These are phyloP conservation scores for Acer yangbiense DNA, from an alignment of 345 rosid species.

Conservation along the genomic window DNA sequence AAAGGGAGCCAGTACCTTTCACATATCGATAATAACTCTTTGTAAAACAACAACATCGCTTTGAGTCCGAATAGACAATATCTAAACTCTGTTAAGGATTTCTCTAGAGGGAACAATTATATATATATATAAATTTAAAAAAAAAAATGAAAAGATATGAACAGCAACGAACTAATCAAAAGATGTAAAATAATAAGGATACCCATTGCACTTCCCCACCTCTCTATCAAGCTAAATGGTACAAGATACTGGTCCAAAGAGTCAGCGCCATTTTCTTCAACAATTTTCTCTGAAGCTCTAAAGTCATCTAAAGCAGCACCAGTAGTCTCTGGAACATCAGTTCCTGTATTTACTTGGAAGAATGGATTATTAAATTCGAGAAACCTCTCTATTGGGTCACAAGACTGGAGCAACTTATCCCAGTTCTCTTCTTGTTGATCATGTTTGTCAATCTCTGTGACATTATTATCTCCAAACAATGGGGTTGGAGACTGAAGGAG, in stretches of 20 bases:
- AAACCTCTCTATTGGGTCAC: slow-evolving; percentile 72
- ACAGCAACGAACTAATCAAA: slow-evolving; percentile 13
- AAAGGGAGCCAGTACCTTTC: slow-evolving; percentile 92
- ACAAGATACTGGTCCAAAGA: slow-evolving; percentile 58
- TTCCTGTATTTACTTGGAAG: slow-evolving; percentile 31
- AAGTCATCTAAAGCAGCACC: slow-evolving; percentile 25
- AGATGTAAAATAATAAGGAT: slow-evolving; percentile 44
- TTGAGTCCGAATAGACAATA: slow-evolving; percentile 90
- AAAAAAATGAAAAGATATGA: neutral
- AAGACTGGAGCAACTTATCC: slow-evolving; percentile 56
- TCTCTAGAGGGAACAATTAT: slow-evolving; percentile 10
- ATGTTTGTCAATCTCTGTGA: slow-evolving; percentile 23
- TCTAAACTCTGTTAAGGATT: slow-evolving; percentile 45
- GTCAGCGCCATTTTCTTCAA: slow-evolving; percentile 32
- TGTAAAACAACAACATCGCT: slow-evolving; percentile 92
- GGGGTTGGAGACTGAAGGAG: slow-evolving; percentile 57
- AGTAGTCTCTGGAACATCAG: slow-evolving; percentile 17
- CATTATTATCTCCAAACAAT: slow-evolving; percentile 43
- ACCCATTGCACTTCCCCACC: slow-evolving; percentile 99
- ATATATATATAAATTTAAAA: neutral
- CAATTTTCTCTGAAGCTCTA: slow-evolving; percentile 35
- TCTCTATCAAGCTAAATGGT: slow-evolving; percentile 72
- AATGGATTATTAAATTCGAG: slow-evolving; percentile 51
- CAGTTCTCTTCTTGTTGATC: slow-evolving; percentile 45
- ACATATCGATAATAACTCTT: slow-evolving; percentile 93